phyloP scores from a whole-genome alignment of 176 grass and related monocot genomes.

The Carex cristatella region DNA sequence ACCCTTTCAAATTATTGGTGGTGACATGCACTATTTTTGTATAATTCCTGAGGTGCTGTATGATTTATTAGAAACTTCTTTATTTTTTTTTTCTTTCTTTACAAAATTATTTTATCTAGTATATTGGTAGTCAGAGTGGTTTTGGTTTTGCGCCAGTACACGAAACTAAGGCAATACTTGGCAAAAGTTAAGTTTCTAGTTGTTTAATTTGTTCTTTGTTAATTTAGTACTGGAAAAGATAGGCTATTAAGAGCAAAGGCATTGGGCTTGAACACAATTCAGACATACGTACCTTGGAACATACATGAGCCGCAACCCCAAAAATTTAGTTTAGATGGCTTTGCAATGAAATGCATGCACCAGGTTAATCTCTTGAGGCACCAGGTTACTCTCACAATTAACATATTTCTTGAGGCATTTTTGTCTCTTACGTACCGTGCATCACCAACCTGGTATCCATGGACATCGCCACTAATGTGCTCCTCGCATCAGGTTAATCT shows the following conservation, averaged over 20 bases:
- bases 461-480: conserved; percentile 69
- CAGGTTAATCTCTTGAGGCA: conserved; percentile 33
- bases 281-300: conserved; percentile 97
- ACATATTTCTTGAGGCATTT: too few relatives aligned
- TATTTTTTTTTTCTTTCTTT: neutral
- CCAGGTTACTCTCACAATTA: too few relatives aligned
- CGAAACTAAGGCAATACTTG: neutral
- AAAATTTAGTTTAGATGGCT: conserved; percentile 61
- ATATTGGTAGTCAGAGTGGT: neutral
- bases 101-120: neutral
- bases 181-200: neutral
- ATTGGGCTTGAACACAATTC: conserved; percentile 83
- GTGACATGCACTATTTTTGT: conserved; percentile 90
- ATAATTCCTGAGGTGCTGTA: conserved; percentile 67
- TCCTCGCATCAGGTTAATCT: conserved; percentile 51
- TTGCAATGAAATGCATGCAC: neutral
- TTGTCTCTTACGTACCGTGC: conserved; percentile 44
- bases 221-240: conserved; percentile 81
- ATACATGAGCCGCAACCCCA: conserved; percentile 63
- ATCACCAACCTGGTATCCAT: conserved; percentile 94
- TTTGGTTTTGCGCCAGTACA: neutral
- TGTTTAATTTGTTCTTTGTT: neutral
- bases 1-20: conserved; percentile 80
- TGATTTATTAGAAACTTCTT: neutral
- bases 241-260: conserved; percentile 83